phyloP scores from a whole-genome alignment of 2,329 filamentous ascomycete genomes.

The Dothistroma septosporum region DNA sequence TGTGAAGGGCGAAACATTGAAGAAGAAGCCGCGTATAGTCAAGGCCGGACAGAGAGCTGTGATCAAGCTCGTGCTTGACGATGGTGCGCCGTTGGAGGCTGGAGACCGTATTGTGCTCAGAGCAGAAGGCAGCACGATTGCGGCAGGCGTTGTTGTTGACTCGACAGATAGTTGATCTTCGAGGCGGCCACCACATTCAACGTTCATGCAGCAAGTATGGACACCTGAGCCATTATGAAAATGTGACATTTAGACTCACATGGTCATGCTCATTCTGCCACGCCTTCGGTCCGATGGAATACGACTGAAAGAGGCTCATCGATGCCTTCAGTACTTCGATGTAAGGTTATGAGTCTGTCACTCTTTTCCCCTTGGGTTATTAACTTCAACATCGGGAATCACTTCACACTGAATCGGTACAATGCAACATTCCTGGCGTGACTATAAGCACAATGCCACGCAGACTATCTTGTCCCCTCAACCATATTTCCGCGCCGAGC shows the following conservation, averaged over 20 bases:
- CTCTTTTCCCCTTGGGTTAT: background rate
- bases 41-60: conserved; percentile 72
- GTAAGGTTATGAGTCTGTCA: background rate
- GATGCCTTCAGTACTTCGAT: background rate
- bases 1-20: conserved; percentile 65
- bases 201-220: background rate
- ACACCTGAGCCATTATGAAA: background rate
- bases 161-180: conserved; percentile 11
- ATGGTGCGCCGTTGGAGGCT: conserved; percentile 71
- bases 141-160: conserved; percentile 74
- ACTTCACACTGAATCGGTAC: background rate
- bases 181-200: background rate
- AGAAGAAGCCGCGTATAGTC: conserved; percentile 81
- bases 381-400: background rate
- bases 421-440: background rate
- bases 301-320: too few relatives aligned
- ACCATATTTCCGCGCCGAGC: background rate
- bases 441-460: background rate
- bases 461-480: background rate
- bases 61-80: conserved; percentile 58
- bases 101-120: conserved; percentile 78
- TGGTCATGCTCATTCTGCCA: background rate
- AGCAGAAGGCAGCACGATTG: conserved; percentile 76
- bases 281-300: too few relatives aligned
- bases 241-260: background rate